phyloP scores from a whole-genome alignment of 2,329 filamentous ascomycete genomes.

The Ophiostoma quercus region DNA sequence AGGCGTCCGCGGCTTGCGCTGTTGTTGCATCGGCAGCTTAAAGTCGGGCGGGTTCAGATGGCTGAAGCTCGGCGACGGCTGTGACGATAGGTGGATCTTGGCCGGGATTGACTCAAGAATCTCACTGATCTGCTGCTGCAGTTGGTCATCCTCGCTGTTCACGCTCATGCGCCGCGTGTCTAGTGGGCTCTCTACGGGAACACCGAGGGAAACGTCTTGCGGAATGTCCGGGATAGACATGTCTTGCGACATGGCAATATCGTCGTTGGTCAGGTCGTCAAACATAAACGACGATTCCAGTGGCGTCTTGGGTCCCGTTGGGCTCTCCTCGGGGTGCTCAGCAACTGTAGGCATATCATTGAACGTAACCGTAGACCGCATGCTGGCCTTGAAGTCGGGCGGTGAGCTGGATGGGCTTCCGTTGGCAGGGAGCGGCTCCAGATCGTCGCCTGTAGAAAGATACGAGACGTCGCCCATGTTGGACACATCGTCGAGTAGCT shows the following conservation, averaged over 20 bases:
- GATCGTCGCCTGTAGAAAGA: slow-evolving; percentile 32
- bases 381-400: slow-evolving; percentile 37
- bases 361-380: slow-evolving; percentile 40
- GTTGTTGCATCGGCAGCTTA: slow-evolving; percentile 39
- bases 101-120: slow-evolving; percentile 74
- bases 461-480: slow-evolving; percentile 43
- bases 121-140: slow-evolving; percentile 74
- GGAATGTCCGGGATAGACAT: slow-evolving; percentile 24
- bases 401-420: slow-evolving; percentile 48
- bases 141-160: slow-evolving; percentile 55
- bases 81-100: slow-evolving; percentile 66
- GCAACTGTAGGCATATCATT: slow-evolving; percentile 44
- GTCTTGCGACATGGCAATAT: slow-evolving; percentile 40
- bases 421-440: slow-evolving; percentile 16
- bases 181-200: slow-evolving; percentile 21
- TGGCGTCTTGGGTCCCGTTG: slow-evolving; percentile 37
- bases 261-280: slow-evolving; percentile 33
- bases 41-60: slow-evolving; percentile 57
- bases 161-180: slow-evolving; percentile 36
- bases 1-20: slow-evolving; percentile 11
- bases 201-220: slow-evolving; percentile 37
- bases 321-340: slow-evolving; percentile 40
- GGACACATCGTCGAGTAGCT: slow-evolving; percentile 40
- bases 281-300: slow-evolving; percentile 40
- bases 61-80: slow-evolving; percentile 43